A percentile compares a stretch with the other conserved stretches of the same genome.
Evolutionary conservation across 768 basidiomycete species (phyloP).

Genomic region (Tylopilus vinaceipallidus): DNA sequence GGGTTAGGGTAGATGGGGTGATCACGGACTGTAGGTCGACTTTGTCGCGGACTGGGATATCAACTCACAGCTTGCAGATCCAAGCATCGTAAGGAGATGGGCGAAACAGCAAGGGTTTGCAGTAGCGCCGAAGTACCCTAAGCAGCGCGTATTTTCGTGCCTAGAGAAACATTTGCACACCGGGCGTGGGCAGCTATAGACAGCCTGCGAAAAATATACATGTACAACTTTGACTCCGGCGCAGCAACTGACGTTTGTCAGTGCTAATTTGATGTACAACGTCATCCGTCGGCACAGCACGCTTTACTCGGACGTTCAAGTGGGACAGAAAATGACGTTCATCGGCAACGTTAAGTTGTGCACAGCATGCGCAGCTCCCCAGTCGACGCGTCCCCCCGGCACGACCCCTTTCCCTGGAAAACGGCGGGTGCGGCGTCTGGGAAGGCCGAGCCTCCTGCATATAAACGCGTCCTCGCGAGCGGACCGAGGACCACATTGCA

Average conservation of each 20-base stretch:
- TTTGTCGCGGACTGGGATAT: background rate
- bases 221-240: constrained; percentile 1
- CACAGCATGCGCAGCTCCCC: constrained; percentile 4
- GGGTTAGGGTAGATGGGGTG: constrained; percentile 68
- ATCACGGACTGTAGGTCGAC: constrained; percentile 62
- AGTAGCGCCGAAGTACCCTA: constrained; percentile 58
- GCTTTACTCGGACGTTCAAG: too few relatives aligned
- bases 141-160: constrained; percentile 59
- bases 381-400: constrained; percentile 23
- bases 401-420: background rate
- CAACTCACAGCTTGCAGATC: constrained; percentile 39
- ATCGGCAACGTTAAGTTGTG: too few relatives aligned
- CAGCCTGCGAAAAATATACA: too few relatives aligned
- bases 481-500: background rate
- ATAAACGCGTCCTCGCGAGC: too few relatives aligned
- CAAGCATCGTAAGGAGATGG: constrained; percentile 54
- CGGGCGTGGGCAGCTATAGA: constrained; percentile 1
- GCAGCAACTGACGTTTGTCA: background rate
- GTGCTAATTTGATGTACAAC: background rate
- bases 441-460: background rate
- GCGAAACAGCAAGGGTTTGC: constrained; percentile 50
- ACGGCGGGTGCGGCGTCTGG: too few relatives aligned
- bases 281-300: background rate
- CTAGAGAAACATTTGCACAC: constrained; percentile 43
- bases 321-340: background rate